These are phyloP conservation scores for Cubamyces sp. DNA, from an alignment of 768 basidiomycete genomes.

Conservation along the genomic window DNA sequence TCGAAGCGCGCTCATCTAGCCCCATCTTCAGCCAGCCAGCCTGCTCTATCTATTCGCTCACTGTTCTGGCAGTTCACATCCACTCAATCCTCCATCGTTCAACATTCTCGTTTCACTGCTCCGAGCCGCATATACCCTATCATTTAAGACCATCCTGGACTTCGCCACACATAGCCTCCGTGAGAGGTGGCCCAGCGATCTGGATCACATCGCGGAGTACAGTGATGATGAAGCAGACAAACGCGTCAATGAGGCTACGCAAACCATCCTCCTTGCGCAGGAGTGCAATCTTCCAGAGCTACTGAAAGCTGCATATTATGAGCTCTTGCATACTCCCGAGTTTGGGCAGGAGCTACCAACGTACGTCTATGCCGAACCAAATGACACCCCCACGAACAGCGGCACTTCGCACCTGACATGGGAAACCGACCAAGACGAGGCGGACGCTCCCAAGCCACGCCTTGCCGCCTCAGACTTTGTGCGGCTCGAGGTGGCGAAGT, in stretches of 20 bases:
- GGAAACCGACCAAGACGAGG: conserved; percentile 7
- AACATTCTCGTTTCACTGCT: conserved; percentile 37
- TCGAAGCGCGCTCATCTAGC: not conserved
- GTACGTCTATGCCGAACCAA: conserved; percentile 9
- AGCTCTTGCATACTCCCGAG: conserved; percentile 38
- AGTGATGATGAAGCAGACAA: not conserved
- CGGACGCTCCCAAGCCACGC: conserved; percentile 8
- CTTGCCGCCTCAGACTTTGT: conserved; percentile 28
- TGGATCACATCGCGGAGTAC: conserved; percentile 22
- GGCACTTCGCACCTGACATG: not conserved
- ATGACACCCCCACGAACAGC: not conserved
- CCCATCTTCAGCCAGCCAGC: not conserved
- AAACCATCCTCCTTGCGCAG: conserved; percentile 39
- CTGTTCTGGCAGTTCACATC: conserved; percentile 28
- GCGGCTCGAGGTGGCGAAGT: conserved; percentile 29
- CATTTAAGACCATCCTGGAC: conserved; percentile 35
- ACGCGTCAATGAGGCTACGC: conserved; percentile 31
- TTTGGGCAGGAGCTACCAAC: conserved; percentile 32
- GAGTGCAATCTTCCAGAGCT: conserved; percentile 36
- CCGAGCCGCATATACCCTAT: conserved; percentile 40
- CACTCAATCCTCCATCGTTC: conserved; percentile 35
- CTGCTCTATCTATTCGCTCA: not conserved
- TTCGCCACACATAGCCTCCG: conserved; percentile 38
- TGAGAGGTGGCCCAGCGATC: conserved; percentile 36
- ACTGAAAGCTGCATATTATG: conserved; percentile 45